Percentiles rank a stretch among this genome's conserved stretches.
phyloP scores from a whole-genome alignment of 1,284 basidiomycete species.

The Blastosporella zonata region DNA sequence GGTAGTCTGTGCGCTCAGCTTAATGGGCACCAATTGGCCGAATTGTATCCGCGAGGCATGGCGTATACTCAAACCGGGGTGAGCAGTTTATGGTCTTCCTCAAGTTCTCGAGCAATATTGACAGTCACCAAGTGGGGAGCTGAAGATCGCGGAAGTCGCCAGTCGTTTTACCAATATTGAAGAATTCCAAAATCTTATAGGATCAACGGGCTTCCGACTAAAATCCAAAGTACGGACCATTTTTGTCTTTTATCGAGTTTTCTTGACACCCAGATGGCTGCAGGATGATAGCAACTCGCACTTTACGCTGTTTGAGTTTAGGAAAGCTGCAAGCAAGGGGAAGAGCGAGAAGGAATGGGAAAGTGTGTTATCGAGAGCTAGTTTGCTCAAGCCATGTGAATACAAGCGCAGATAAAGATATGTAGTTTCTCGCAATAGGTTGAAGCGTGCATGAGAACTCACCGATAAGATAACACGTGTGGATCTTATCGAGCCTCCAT shows the following conservation, averaged over 20 bases:
- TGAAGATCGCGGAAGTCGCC: constrained; percentile 95
- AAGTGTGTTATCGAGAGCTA: constrained; percentile 57
- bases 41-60: constrained; percentile 87
- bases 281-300: constrained; percentile 85
- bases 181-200: constrained; percentile 73
- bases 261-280: constrained; percentile 4
- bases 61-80: constrained; percentile 82
- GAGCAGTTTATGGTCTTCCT: constrained; percentile 25
- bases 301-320: constrained; percentile 86
- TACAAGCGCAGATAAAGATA: constrained; percentile 84
- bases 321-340: constrained; percentile 52
- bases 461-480: constrained; percentile 20
- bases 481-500: constrained; percentile 11
- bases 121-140: constrained; percentile 60
- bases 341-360: constrained; percentile 63
- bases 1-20: constrained; percentile 89
- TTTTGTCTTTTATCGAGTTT: constrained; percentile 4
- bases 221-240: constrained; percentile 61
- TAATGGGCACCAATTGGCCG: constrained; percentile 98
- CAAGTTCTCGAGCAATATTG: neutral
- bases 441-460: neutral
- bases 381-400: constrained; percentile 87
- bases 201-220: constrained; percentile 79
- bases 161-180: constrained; percentile 79
- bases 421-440: neutral